Evolutionary conservation across 805 yeast genomes (phyloP).

Genomic region (Phaffomyces antillensis): DNA sequence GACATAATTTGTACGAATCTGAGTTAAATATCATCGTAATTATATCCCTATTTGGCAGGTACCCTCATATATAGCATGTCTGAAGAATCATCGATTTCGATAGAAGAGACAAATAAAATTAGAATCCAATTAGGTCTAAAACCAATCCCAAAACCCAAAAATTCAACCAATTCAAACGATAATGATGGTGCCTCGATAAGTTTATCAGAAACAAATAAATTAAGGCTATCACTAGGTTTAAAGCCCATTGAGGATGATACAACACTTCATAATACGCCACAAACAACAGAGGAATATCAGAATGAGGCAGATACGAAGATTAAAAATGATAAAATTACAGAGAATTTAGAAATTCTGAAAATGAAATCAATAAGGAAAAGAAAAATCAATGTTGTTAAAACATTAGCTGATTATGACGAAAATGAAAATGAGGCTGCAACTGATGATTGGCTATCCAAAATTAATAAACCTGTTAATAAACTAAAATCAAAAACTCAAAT

Average conservation of each 20-base stretch:
- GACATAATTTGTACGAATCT: too few relatives aligned
- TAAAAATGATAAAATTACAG: conserved; percentile 9
- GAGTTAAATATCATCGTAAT: too few relatives aligned
- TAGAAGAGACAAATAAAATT: conserved; percentile 52
- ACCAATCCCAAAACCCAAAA: conserved; percentile 32
- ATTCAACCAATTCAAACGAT: neutral
- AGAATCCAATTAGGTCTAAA: conserved; percentile 46
- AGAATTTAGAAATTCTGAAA: conserved; percentile 11
- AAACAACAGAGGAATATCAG: conserved; percentile 15
- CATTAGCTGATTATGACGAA: conserved; percentile 13
- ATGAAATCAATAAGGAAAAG: conserved; percentile 11
- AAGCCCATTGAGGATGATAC: conserved; percentile 13
- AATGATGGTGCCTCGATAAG: conserved; percentile 17
- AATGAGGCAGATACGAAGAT: neutral
- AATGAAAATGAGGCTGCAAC: conserved; percentile 1
- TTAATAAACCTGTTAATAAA: conserved; percentile 3
- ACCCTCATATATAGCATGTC: neutral
- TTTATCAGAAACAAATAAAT: conserved; percentile 17
- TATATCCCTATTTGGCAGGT: too few relatives aligned
- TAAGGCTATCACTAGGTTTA: conserved; percentile 19
- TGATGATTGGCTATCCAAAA: conserved; percentile 19
- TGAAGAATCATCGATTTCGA: conserved; percentile 20
- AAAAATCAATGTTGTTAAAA: conserved; percentile 6
- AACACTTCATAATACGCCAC: neutral
- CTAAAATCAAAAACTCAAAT: neutral